A percentile compares a stretch with the other conserved stretches of the same genome.
Evolutionary conservation across 345 rosid genomes (phyloP).

Genomic region (Garcia nutans): DNA sequence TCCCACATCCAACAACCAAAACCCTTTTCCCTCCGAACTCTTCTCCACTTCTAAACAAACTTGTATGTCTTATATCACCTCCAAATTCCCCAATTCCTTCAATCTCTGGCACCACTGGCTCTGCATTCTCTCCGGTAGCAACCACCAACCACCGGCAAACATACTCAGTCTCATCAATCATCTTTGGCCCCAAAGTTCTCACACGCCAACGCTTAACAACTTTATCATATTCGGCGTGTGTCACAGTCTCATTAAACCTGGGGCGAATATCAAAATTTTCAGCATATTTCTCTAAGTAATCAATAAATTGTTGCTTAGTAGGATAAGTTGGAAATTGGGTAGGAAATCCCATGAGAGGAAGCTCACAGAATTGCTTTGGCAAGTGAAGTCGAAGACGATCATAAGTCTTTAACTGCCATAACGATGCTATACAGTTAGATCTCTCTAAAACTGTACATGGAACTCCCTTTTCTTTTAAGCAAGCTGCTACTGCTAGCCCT

Average conservation of each 20-base stretch:
- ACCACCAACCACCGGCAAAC: constrained; percentile 54
- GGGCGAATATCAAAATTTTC: constrained; percentile 33
- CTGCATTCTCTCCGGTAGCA: constrained; percentile 57
- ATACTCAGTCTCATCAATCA: constrained; percentile 36
- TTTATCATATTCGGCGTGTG: constrained; percentile 36
- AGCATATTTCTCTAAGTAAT: constrained; percentile 23
- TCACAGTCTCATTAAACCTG: constrained; percentile 43
- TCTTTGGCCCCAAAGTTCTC: constrained; percentile 24
- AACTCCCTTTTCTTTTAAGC: constrained; percentile 20
- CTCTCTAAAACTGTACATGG: constrained; percentile 25
- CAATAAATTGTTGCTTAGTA: constrained; percentile 25
- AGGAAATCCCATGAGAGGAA: constrained; percentile 29
- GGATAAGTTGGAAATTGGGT: constrained; percentile 26
- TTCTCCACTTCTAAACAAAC: constrained; percentile 43
- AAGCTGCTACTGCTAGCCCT: constrained; percentile 34
- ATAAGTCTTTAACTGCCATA: constrained; percentile 32
- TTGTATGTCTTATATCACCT: constrained; percentile 42
- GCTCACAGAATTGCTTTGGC: constrained; percentile 37
- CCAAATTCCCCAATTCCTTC: constrained; percentile 42
- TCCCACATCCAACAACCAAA: constrained; percentile 58
- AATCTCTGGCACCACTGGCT: constrained; percentile 45
- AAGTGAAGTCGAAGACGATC: constrained; percentile 36
- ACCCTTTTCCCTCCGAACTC: constrained; percentile 39
- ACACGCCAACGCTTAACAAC: constrained; percentile 46
- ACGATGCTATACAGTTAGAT: constrained; percentile 30